phyloP scores from a whole-genome alignment of 768 basidiomycete genomes.

The Russula ochroleuca region DNA sequence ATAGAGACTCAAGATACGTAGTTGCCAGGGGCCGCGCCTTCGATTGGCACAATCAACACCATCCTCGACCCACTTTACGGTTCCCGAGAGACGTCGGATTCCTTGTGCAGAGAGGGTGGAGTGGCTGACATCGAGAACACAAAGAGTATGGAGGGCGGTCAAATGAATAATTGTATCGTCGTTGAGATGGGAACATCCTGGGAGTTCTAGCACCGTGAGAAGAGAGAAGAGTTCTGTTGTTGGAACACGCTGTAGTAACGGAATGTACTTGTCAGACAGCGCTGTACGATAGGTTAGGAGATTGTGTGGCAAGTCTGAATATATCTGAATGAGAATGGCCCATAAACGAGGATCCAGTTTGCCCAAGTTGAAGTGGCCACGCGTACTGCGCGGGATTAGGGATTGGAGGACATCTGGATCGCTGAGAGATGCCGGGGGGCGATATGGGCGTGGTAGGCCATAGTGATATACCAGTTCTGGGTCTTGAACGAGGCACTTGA shows the following conservation, averaged over 20 bases:
- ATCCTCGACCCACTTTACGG: constrained; percentile 40
- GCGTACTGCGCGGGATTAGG: constrained; percentile 36
- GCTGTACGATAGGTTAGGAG: constrained; percentile 45
- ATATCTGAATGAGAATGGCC: constrained; percentile 58
- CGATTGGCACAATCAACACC: constrained; percentile 26
- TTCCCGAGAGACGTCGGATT: constrained; percentile 48
- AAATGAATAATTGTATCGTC: constrained; percentile 54
- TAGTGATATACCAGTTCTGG: constrained; percentile 45
- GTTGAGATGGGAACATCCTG: constrained; percentile 49
- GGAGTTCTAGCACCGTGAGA: constrained; percentile 59
- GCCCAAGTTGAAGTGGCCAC: constrained; percentile 25
- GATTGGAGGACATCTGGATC: constrained; percentile 39
- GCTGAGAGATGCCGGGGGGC: constrained; percentile 27
- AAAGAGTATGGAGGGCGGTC: constrained; percentile 48
- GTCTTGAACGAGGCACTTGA: constrained; percentile 41
- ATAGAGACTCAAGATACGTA: constrained; percentile 27
- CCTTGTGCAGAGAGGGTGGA: constrained; percentile 52
- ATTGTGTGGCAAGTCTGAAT: constrained; percentile 46
- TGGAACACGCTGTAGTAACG: constrained; percentile 53
- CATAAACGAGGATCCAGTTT: constrained; percentile 55
- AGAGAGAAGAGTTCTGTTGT: constrained; percentile 56
- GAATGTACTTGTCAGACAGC: constrained; percentile 51
- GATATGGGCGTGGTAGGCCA: constrained; percentile 37
- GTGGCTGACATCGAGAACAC: constrained; percentile 60
- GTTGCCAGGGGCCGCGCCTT: constrained; percentile 29